Base-by-base conservation (phyloP, 441 rosid genomes). In the Omphalea diandra region DNA sequence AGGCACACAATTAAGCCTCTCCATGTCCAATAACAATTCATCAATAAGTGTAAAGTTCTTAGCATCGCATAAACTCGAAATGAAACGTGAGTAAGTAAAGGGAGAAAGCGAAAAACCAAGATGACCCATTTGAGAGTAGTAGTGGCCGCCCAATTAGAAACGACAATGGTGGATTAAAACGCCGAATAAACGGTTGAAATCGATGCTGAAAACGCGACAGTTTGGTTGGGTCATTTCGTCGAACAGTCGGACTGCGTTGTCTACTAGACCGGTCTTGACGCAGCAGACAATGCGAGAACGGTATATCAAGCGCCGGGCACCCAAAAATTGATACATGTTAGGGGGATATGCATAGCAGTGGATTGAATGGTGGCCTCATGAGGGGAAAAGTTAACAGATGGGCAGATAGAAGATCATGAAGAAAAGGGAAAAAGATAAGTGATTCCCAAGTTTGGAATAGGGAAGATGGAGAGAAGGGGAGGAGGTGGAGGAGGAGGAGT, bases 1-100 rank as follows among this genome's bases (percentile, higher is more conserved):
- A 1, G 90, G 97, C 41, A 88, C 71, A 58, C 69, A 84, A 31
- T 88, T 83, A 11, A 89, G 76, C 52, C 70, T 82, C 63, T 84
- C 95, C 98, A 93, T 95, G 74, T 90, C 96, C 38, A 47, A 73
- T 35, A 90, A 36, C 36, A 95, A 80, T 53, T 73, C 71, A 32
- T 92, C 84, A 67, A 92, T 83, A 59, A 88, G 81, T 22, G 70
- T 64, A 74, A 88, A 76, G 73, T 87, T 82, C 71, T 80, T 86
- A 58, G 80, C 83, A 68, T 81, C 38, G 72, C 96, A 95, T 69
- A 95, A 85, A 75, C 91, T 85, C 41, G 96, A 89, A 76, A 95
- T 92, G 83, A 92, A 88, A 50, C 98, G 86, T 58, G 97, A 92
- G 84, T 90, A 88, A 69, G 99, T 95, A 79, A 90, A 87, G 14